Evolutionary conservation across 768 basidiomycete genomes (phyloP), one percentile per base, ranked within the genome.

Genomic region (Sarcodon aspratus): DNA sequence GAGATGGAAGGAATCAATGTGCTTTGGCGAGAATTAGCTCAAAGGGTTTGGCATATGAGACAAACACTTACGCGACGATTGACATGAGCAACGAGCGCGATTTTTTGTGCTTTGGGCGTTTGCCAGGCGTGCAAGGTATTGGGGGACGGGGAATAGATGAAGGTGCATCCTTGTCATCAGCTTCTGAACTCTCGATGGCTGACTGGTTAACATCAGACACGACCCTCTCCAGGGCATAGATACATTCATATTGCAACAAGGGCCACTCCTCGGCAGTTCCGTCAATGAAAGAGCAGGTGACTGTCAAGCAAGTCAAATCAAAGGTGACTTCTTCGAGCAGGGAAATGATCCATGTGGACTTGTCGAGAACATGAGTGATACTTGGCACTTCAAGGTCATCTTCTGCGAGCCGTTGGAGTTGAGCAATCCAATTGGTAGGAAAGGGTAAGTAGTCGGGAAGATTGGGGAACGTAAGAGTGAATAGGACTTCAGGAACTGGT

Each of bases 61-160:
- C 13, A 49, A 48, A 56, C 53, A 51, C 72, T 46, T 65, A 82
- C 73, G 79, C 73, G 50, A 86, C 76, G 36, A 88, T 66, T 7
- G 80, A 74, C 74, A 80, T 82, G 44, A 85, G 67, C 51, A 87
- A 59, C 12, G 85, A 87, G 40, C 79, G 72, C 55, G 82, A 79
- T 55, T 78, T 83, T 65, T 81, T 85, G 54, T 85, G 81, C 53
- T 73, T 75, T 37, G 66, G 57, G 3, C 55, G 55, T 56, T 69
- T 74, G 38, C 56, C 56, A 36, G 66, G 33, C 34, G 18, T 49
- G 48, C 11, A 33, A 45, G 9, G 36, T 12, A 34, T 6, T 12
- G 35, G 18, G 15, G 12, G 31, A n/a, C n/a, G 8, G 45, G 18
- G 33, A 21, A 17, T 32, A 9, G 17, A 13, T 44, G 40, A 4